phyloP scores from a whole-genome alignment of 192 early-diverging fungal genomes.

The Bifiguratus adelaidae region DNA sequence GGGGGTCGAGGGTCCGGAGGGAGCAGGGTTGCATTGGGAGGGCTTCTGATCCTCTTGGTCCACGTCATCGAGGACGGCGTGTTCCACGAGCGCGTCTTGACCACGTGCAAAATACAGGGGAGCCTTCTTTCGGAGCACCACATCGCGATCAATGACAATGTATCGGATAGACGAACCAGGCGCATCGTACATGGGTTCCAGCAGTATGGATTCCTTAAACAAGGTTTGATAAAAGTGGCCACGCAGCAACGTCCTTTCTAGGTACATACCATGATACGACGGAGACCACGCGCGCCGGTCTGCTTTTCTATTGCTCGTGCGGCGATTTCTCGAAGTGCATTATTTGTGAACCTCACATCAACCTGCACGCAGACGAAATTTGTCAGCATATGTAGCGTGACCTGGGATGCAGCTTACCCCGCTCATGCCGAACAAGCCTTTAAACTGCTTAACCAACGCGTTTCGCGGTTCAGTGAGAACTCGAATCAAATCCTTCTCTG shows the following conservation, averaged over 20 bases:
- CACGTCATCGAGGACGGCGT: slow-evolving; percentile 12
- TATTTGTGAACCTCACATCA: slow-evolving; percentile 52
- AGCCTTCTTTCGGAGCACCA: slow-evolving; percentile 46
- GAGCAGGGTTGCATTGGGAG: no score
- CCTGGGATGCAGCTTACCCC: slow-evolving; percentile 23
- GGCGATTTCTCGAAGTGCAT: slow-evolving; percentile 62
- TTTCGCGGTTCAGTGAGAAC: slow-evolving; percentile 78
- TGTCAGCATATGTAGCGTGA: neutral
- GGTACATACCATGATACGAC: slow-evolving; percentile 66
- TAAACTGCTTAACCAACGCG: slow-evolving; percentile 72
- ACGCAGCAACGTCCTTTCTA: neutral
- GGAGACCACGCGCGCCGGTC: slow-evolving; percentile 78
- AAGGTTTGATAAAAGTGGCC: neutral
- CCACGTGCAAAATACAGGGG: slow-evolving; percentile 45
- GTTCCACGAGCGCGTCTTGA: slow-evolving; percentile 13
- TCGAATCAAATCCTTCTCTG: slow-evolving; percentile 54
- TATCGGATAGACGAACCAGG: slow-evolving; percentile 61
- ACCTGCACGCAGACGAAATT: neutral
- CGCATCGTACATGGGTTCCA: slow-evolving; percentile 74
- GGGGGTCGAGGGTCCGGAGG: no score
- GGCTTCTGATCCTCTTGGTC: no score
- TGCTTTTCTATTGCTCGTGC: slow-evolving; percentile 66
- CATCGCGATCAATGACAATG: slow-evolving; percentile 62
- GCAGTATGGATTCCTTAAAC: slow-evolving; percentile 54
- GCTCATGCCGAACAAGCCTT: slow-evolving; percentile 56